Conservation (phyloP, 192 early-diverging fungal genomes). For the Martensiomyces pterosporus region DNA sequence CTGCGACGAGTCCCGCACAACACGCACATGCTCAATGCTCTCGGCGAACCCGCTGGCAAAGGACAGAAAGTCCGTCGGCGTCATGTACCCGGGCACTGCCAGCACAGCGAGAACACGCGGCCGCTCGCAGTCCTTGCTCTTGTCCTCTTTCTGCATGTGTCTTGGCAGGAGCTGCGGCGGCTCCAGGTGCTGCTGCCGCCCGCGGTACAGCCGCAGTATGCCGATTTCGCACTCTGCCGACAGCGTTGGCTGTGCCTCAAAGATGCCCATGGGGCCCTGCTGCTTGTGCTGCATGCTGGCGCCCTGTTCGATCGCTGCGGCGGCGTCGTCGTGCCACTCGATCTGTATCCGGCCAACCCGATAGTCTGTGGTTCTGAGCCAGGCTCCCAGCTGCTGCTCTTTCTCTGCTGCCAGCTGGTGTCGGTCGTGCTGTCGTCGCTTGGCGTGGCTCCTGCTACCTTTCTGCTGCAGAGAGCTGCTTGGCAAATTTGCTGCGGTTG, state of each 20-base stretch:
- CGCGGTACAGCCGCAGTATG: conserved; percentile 25
- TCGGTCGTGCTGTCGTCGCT: no score
- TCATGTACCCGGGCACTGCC: conserved; percentile 86
- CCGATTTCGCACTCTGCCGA: conserved; percentile 14
- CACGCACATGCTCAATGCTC: conserved; percentile 73
- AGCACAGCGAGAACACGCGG: conserved; percentile 61
- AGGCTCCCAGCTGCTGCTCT: conserved; percentile 3
- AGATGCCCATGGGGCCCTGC: conserved; percentile 5
- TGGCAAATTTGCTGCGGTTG: no score
- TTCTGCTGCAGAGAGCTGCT: no score
- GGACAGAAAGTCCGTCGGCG: conserved; percentile 82
- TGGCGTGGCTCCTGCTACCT: no score
- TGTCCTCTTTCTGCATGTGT: background rate
- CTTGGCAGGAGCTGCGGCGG: background rate
- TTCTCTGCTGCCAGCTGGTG: conserved; percentile 1
- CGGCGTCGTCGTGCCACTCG: conserved; percentile 37
- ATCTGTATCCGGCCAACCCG: conserved; percentile 29
- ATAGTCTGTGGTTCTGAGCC: conserved; percentile 15
- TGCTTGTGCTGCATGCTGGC: background rate
- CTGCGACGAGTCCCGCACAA: conserved; percentile 72
- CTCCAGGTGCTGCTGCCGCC: background rate
- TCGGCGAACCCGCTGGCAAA: conserved; percentile 70
- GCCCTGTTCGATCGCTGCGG: background rate
- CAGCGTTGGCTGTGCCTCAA: conserved; percentile 6
- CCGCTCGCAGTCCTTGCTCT: background rate